A percentile compares a stretch with the other conserved stretches of the same genome.
Conservation (phyloP, 352 stramenopile species). For the Globisporangium apiculatum region DNA sequence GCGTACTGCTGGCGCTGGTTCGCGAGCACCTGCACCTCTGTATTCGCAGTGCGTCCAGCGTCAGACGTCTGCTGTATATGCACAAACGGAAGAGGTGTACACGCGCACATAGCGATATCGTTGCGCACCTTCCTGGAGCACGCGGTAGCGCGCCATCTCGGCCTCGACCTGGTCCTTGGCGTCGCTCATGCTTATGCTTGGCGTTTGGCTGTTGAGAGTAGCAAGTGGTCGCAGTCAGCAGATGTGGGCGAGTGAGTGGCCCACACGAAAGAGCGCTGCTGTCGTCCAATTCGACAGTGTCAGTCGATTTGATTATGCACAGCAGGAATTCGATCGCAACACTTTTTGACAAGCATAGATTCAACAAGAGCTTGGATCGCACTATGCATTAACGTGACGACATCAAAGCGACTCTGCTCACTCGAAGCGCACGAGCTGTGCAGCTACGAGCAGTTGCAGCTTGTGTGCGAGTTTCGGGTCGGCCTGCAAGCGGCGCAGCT, state of each 20-base stretch:
- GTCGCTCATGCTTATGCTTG: conserved; percentile 15
- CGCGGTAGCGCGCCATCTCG: conserved; percentile 87
- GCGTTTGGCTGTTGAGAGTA: background rate
- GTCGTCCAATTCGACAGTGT: too few species aligned
- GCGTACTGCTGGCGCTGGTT: conserved; percentile 88
- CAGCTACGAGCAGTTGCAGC: conserved; percentile 43
- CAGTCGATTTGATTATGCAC: too few species aligned
- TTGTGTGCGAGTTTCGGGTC: conserved; percentile 45
- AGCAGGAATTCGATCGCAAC: too few species aligned
- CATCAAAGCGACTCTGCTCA: conserved; percentile 3
- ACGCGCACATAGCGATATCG: background rate
- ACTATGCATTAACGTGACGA: background rate
- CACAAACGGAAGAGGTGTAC: background rate
- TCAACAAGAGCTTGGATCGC: background rate
- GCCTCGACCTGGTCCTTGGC: conserved; percentile 79
- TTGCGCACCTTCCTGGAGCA: conserved; percentile 85
- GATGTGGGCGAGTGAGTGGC: too few species aligned
- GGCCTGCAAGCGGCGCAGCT: conserved; percentile 29
- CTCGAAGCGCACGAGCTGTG: conserved; percentile 50
- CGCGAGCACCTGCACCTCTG: conserved; percentile 78
- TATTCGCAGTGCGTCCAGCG: background rate
- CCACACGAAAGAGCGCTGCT: too few species aligned
- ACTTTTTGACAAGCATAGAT: background rate
- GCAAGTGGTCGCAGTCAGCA: too few species aligned
- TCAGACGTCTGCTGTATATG: too few species aligned